Percentiles rank a stretch among this genome's conserved stretches.
Evolutionary conservation across 306 rosid species (phyloP).

Genomic region (Sesbania bispinosa): DNA sequence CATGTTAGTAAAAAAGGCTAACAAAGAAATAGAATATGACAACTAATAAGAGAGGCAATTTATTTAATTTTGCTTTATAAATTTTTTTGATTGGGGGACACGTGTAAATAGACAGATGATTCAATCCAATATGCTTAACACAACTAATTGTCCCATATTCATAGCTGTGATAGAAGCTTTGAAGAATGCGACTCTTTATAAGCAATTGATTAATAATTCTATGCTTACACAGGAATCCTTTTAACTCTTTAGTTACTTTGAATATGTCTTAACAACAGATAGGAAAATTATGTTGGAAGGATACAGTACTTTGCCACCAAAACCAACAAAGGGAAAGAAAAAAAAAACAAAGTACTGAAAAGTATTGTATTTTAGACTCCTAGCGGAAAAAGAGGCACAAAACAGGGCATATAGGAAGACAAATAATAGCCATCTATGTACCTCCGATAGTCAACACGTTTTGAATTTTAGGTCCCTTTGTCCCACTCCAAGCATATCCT

Average conservation of each 20-base stretch:
- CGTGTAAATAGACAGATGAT: too few relatives aligned
- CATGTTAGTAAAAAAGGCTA: too few relatives aligned
- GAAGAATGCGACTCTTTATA: neutral
- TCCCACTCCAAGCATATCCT: conserved; percentile 49
- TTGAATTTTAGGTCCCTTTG: conserved; percentile 35
- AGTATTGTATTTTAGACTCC: neutral
- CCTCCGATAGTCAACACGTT: conserved; percentile 39
- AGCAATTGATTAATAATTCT: neutral
- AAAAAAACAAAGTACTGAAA: neutral
- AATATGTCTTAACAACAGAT: neutral
- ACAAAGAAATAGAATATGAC: too few relatives aligned
- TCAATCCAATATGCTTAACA: neutral
- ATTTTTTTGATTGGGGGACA: too few relatives aligned
- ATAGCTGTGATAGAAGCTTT: neutral
- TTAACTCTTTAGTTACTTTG: neutral
- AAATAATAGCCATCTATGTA: conserved; percentile 16
- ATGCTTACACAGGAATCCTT: neutral
- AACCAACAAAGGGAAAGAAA: too few relatives aligned
- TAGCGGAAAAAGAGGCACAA: neutral
- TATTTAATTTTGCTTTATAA: too few relatives aligned
- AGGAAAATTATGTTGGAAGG: neutral
- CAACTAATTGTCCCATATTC: neutral
- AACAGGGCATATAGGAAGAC: neutral
- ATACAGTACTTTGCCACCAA: neutral
- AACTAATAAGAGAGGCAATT: too few relatives aligned